Evolutionary conservation across 2,329 filamentous ascomycete species (phyloP).

Genomic region (Beauveria medogensis): DNA sequence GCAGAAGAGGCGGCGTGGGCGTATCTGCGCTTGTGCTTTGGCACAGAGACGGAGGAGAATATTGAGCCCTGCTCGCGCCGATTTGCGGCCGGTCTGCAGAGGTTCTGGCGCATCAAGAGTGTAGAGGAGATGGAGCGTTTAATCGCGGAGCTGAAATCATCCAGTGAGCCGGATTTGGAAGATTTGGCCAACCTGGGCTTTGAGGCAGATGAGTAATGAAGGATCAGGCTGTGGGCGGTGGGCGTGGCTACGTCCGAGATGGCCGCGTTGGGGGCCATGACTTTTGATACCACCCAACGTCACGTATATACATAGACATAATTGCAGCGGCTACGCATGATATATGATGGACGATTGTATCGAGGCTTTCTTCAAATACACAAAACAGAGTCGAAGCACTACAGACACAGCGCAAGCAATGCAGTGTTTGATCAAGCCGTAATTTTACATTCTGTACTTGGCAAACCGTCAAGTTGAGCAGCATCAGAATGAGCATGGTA

Average conservation of each 20-base stretch:
- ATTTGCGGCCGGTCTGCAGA: conserved; percentile 60
- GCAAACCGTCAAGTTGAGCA: not conserved
- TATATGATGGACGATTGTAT: not conserved
- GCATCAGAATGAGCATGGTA: not conserved
- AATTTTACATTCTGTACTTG: not conserved
- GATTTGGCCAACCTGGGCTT: conserved; percentile 23
- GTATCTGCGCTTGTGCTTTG: conserved; percentile 76
- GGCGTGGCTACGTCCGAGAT: not conserved
- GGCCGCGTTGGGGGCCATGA: not conserved
- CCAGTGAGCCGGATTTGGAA: conserved; percentile 15
- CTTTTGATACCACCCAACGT: not conserved
- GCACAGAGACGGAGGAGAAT: conserved; percentile 66
- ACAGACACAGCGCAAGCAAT: not conserved
- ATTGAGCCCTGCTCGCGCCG: conserved; percentile 53
- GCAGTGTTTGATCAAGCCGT: not conserved
- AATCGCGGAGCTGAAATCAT: conserved; percentile 27
- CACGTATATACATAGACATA: not conserved
- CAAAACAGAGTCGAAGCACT: not conserved
- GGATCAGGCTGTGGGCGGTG: not conserved
- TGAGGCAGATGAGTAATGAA: conserved; percentile 21
- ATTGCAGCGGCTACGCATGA: not conserved
- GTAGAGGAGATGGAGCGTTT: conserved; percentile 58
- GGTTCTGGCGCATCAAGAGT: conserved; percentile 71
- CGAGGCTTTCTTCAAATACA: not conserved
- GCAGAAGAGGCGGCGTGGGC: conserved; percentile 53